Base-by-base conservation (phyloP, 805 yeast species). In the Yarrowia sp. region DNA sequence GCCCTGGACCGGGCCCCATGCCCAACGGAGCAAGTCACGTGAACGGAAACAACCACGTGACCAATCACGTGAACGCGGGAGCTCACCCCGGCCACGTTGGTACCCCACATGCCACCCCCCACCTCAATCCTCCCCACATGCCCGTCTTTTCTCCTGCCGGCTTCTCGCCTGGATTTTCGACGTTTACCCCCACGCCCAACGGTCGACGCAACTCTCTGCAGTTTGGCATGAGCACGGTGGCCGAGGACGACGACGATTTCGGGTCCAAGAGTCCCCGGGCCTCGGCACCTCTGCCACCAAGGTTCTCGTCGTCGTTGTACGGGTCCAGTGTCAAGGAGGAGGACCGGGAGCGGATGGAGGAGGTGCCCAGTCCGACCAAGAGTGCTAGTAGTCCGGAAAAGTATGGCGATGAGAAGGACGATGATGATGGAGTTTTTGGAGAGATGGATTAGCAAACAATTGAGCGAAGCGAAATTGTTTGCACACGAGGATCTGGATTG, bases 391-490 rank as follows among this genome's bases (percentile, higher is more conserved):
- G 51, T 41, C 63, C 63, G 30, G 51, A 58, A 16, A 58, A 58
- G 51, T 58, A 58, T 32, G 51, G 51, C 3, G 63, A 58, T 24
- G 63, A 58, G 51, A 41, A 41, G 51, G 63, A 58, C 4, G 63
- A 58, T 21, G 63, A 58, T n/a, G 51, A 58, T 32, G 63, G 63
- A 4, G 63, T 58, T 28, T 58, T 58, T 30, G 63, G 63, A 30
- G 61, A 54, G 35, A 54, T 54, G 61, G 61, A 54, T 5, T 33
- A 12, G 26, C 16, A 14, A 12, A 36, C 12, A 9, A 14, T 8
- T n/a, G 46, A 41, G 28, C 28, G 46, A 3, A 41, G 46, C 46
- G 46, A 41, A 24, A 19, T 35, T n/a, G 19, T 35, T 14, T n/a
- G n/a, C n/a, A n/a, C n/a, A n/a, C n/a, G n/a, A n/a, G n/a, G n/a